Base-by-base conservation (phyloP, 352 stramenopile genomes). In the Phytophthora megakarya region DNA sequence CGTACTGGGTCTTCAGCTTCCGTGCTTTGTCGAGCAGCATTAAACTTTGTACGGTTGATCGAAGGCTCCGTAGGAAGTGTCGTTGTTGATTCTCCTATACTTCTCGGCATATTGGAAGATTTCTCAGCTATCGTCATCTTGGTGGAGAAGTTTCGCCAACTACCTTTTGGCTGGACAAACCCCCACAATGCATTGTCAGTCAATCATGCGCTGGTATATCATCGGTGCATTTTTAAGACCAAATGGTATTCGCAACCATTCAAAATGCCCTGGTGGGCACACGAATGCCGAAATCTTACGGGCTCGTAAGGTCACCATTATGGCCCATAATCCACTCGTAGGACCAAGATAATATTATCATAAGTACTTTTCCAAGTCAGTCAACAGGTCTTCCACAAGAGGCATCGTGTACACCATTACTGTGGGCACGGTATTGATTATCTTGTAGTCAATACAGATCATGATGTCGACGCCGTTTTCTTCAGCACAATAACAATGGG, bases 271-370 rank as follows among this genome's bases (percentile, higher is more conserved):
- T 9, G 39, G n/a, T 26, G 45, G 13, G 18, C 45, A 52, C 1
- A 52, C n/a, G n/a, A 52, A 52, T 0, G 45, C 45, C 5, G 45
- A 52, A 1, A 52, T 52, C 25, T 52, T 39, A 1, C 25, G 25
- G 1, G 45, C 45, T 0, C 45, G 15, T 16, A 5, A 11, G 6
- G 45, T 52, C 26, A 40, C 26, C 26, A 52, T 39, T 3, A 52
- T 16, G 16, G 45, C 45, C 45, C 45, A 52, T 16, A 52, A 52
- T 3, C 45, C 45, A 22, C 26, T 52, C 3, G 45, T 28, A 2
- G 45, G 26, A 13, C 39, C 45, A 1, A 52, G 45, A 8, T 25
- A 52, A n/a, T n/a, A n/a, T n/a, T n/a, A n/a, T n/a, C n/a, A n/a
- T n/a, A n/a, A n/a, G n/a, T n/a, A n/a, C n/a, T n/a, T 28, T 40